phyloP scores from a whole-genome alignment of 768 basidiomycete species.

The Boletus subparvulus region DNA sequence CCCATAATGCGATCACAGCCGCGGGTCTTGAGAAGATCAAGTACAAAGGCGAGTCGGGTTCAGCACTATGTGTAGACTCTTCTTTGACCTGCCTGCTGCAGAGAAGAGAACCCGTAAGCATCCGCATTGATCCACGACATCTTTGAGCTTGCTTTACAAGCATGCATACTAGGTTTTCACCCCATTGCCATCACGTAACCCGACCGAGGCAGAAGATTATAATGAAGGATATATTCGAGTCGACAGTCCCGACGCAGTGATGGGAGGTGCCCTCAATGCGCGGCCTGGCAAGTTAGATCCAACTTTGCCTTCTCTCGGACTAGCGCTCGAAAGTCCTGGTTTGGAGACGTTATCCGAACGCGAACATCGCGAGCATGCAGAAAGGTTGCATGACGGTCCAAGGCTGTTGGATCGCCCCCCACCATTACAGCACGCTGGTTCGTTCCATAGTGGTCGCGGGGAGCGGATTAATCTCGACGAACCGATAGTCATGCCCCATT shows the following conservation, averaged over 20 bases:
- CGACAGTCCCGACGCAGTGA: slow-evolving; percentile 30
- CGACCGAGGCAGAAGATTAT: slow-evolving; percentile 34
- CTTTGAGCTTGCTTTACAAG: slow-evolving; percentile 9
- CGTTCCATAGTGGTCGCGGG: slow-evolving; percentile 23
- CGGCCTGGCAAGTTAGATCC: slow-evolving; percentile 27
- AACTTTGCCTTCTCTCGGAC: slow-evolving; percentile 24
- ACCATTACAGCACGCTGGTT: slow-evolving; percentile 13
- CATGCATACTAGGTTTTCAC: slow-evolving; percentile 28
- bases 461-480: slow-evolving; percentile 16
- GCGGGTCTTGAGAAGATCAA: slow-evolving; percentile 27
- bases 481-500: slow-evolving; percentile 22
- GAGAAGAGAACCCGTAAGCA: slow-evolving; percentile 34
- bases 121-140: neutral
- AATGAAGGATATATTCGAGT: slow-evolving; percentile 33
- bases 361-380: slow-evolving; percentile 18
- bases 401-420: slow-evolving; percentile 26
- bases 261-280: slow-evolving; percentile 35
- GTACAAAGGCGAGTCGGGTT: slow-evolving; percentile 23
- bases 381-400: slow-evolving; percentile 20
- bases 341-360: slow-evolving; percentile 27
- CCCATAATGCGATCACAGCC: slow-evolving; percentile 20
- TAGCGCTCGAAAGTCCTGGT: slow-evolving; percentile 14
- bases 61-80: neutral
- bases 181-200: slow-evolving; percentile 32
- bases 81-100: slow-evolving; percentile 18